A percentile compares a stretch with the other conserved stretches of the same genome.
Conservation (phyloP, 1,284 basidiomycete genomes). For the Neotropicomus parvogracilis region DNA sequence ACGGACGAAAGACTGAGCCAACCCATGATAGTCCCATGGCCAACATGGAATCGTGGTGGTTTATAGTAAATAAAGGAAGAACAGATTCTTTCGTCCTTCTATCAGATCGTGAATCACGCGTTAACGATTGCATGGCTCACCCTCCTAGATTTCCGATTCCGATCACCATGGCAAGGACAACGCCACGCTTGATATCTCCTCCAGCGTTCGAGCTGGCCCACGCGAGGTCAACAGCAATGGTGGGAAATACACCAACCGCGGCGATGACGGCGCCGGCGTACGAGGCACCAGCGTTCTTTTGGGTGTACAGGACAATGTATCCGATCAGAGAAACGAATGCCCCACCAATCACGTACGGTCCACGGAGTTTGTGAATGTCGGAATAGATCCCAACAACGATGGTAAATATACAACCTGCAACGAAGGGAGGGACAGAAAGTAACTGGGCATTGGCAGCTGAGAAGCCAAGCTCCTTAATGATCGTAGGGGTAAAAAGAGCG, state of each 20-base stretch:
- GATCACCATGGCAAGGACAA: constrained; percentile 53
- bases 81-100: constrained; percentile 32
- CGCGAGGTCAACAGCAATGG: constrained; percentile 49
- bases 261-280: constrained; percentile 54
- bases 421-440: constrained; percentile 52
- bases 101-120: constrained; percentile 6
- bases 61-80: constrained; percentile 44
- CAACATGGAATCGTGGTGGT: constrained; percentile 46
- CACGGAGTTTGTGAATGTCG: constrained; percentile 41
- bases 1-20: constrained; percentile 40
- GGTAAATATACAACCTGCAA: constrained; percentile 41
- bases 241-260: constrained; percentile 52
- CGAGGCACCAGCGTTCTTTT: constrained; percentile 34
- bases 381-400: constrained; percentile 42
- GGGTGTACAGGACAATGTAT: constrained; percentile 44
- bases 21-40: constrained; percentile 50
- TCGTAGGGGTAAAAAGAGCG: constrained; percentile 56
- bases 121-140: constrained; percentile 28
- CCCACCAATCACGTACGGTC: constrained; percentile 42
- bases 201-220: constrained; percentile 57
- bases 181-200: constrained; percentile 51
- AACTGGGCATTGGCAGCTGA: constrained; percentile 55
- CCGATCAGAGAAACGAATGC: constrained; percentile 42
- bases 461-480: constrained; percentile 54
- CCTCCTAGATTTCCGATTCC: constrained; percentile 52